Evolutionary conservation across 768 basidiomycete genomes (phyloP).

Genomic region (Podaxis sp.): DNA sequence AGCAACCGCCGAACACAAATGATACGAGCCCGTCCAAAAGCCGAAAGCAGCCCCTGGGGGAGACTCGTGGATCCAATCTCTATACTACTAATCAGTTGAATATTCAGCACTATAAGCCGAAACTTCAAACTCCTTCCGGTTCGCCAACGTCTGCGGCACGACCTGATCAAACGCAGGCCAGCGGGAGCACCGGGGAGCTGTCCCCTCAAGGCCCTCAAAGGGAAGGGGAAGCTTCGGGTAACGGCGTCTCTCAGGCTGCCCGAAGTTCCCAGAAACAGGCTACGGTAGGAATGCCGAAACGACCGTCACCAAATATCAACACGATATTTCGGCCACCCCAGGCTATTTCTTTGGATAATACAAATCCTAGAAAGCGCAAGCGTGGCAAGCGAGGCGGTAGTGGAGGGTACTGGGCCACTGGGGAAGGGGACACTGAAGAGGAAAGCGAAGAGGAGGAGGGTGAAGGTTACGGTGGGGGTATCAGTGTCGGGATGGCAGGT

Average conservation of each 20-base stretch:
- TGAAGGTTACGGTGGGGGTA: conserved; percentile 34
- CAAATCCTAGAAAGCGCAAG: conserved; percentile 23
- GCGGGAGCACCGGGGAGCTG: background rate
- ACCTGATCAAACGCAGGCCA: background rate
- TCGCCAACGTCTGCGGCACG: background rate
- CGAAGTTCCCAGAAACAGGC: conserved; percentile 2
- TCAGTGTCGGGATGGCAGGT: conserved; percentile 48
- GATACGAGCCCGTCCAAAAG: background rate
- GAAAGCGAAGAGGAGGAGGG: conserved; percentile 43
- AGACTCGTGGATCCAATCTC: background rate
- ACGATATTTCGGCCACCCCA: background rate
- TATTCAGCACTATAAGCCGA: conserved; percentile 7
- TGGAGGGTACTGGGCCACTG: conserved; percentile 19
- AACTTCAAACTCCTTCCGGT: background rate
- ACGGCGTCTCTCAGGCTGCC: conserved; percentile 1
- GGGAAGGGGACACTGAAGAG: conserved; percentile 32
- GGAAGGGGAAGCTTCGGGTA: background rate
- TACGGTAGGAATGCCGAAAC: background rate
- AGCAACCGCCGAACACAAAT: background rate
- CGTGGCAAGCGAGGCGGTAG: conserved; percentile 21
- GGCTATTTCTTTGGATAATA: conserved; percentile 7
- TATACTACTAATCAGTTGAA: conserved; percentile 6
- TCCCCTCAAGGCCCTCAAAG: background rate
- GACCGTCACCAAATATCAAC: background rate
- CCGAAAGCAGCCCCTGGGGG: background rate